Evolutionary conservation across 495 filamentous ascomycete genomes (phyloP), one percentile per base, ranked within the genome.

Genomic region (Podospora conica): DNA sequence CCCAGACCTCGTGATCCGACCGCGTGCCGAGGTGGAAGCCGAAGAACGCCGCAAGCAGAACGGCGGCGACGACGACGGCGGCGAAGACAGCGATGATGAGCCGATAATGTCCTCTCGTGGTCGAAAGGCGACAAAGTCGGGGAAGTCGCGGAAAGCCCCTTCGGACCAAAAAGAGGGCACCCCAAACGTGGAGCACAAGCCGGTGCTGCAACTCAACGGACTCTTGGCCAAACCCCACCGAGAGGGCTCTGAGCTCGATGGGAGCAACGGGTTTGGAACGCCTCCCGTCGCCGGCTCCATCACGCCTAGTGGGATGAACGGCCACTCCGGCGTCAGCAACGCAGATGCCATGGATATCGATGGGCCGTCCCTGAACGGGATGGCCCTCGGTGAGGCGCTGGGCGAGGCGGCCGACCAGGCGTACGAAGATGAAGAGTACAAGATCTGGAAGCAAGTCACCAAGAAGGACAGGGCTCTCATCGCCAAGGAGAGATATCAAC

Each of bases 391-490:
- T 28, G 80, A 83, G 58, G 83, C 82, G 7, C 75, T 84, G 59
- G 79, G 78, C 12, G 79, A 83, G 23, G 82, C 82, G 25, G 82
- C 82, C 7, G 82, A 85, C 40, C 80, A 86, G 67, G 78, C 74
- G 3, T 82, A 76, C 58, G 85, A 97, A 68, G 93, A 97, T 70
- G 86, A 91, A 1, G 93, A 96, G 69, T 96, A 93, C 79, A 96
- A 96, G 73, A 91, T 93, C 53, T 99, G 95, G 95, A 99, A 98
- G 80, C 93, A 96, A 75, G 91, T 97, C 48, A 99, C 95, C 3
- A 97, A 97, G 77, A 96, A 96, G 74, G 93, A 96, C 67, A 87
- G 95, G 56, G 95, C 95, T n/a, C 79, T 90, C 15, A 86, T 94
- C 53, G 92, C 95, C 10, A 87, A 84, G 65, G 84, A 88, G 65